Percentiles rank a stretch among this genome's conserved stretches.
These are phyloP conservation scores for Graphiopsis chlorocephala DNA, from an alignment of 2,329 filamentous ascomycete species.

Conservation along the genomic window DNA sequence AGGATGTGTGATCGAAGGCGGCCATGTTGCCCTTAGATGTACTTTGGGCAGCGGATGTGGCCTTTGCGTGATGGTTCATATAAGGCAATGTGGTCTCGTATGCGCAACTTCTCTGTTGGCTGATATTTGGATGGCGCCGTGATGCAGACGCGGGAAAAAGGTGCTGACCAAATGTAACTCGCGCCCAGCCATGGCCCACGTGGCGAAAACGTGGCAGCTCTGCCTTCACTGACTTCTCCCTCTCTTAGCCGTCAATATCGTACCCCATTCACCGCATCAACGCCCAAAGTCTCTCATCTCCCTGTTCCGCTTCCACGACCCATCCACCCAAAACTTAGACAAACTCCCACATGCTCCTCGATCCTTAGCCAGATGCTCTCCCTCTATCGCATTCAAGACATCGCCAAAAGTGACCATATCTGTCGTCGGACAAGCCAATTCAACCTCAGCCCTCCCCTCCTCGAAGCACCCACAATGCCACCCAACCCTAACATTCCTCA, in stretches of 20 bases:
- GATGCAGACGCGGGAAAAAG: neutral
- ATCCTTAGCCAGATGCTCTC: neutral
- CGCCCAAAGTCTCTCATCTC: neutral
- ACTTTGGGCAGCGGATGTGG: neutral
- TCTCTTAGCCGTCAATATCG: neutral
- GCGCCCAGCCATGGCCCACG: no score
- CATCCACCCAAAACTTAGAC: slow-evolving; percentile 8
- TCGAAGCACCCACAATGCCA: slow-evolving; percentile 10
- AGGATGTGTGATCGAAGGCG: neutral
- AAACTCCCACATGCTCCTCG: neutral
- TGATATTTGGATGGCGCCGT: neutral
- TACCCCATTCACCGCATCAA: neutral
- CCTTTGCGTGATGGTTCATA: neutral
- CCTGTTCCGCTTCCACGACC: neutral
- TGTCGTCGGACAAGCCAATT: neutral
- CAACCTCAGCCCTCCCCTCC: neutral
- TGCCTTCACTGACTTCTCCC: neutral
- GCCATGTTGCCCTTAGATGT: neutral
- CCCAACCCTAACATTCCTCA: neutral
- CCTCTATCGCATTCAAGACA: neutral
- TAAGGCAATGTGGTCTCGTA: neutral
- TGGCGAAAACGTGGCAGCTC: neutral
- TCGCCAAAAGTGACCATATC: neutral
- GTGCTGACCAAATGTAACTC: neutral
- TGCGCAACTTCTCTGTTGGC: neutral